phyloP scores from a whole-genome alignment of 2,329 filamentous ascomycete genomes.

The Penicillium sp. region DNA sequence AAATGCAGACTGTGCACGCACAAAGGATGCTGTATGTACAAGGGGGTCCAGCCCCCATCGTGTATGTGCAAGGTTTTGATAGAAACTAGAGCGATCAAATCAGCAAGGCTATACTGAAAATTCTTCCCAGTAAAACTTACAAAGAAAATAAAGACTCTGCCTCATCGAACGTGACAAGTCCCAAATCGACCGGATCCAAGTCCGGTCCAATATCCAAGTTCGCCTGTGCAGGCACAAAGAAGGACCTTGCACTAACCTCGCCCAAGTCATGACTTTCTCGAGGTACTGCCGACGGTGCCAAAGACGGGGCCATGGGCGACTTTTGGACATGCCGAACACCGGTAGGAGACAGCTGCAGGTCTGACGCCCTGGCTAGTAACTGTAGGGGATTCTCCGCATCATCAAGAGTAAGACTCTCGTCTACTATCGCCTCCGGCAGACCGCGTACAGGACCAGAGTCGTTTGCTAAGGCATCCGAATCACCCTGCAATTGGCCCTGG shows the following conservation, averaged over 20 bases:
- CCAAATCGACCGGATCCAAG: slow-evolving; percentile 70
- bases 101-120: not conserved
- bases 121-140: slow-evolving; percentile 49
- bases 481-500: slow-evolving; percentile 43
- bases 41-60: slow-evolving; percentile 72
- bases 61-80: slow-evolving; percentile 71
- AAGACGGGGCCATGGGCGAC: slow-evolving; percentile 34
- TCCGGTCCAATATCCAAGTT: slow-evolving; percentile 66
- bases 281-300: slow-evolving; percentile 45
- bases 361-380: slow-evolving; percentile 71
- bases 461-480: slow-evolving; percentile 37
- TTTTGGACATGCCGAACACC: slow-evolving; percentile 28
- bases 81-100: slow-evolving; percentile 58
- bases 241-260: slow-evolving; percentile 55
- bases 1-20: slow-evolving; percentile 69
- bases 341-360: slow-evolving; percentile 60
- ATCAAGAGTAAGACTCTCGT: slow-evolving; percentile 65
- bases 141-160: slow-evolving; percentile 66
- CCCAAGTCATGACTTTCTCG: slow-evolving; percentile 14
- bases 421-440: slow-evolving; percentile 34
- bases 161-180: slow-evolving; percentile 68
- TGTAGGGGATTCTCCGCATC: slow-evolving; percentile 77
- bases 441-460: slow-evolving; percentile 31
- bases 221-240: slow-evolving; percentile 68
- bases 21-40: slow-evolving; percentile 67